Percentiles rank a stretch among this genome's conserved stretches.
Evolutionary conservation across 169 alveolate species (phyloP).

Genomic region (Cyclospora cayetanensis): DNA sequence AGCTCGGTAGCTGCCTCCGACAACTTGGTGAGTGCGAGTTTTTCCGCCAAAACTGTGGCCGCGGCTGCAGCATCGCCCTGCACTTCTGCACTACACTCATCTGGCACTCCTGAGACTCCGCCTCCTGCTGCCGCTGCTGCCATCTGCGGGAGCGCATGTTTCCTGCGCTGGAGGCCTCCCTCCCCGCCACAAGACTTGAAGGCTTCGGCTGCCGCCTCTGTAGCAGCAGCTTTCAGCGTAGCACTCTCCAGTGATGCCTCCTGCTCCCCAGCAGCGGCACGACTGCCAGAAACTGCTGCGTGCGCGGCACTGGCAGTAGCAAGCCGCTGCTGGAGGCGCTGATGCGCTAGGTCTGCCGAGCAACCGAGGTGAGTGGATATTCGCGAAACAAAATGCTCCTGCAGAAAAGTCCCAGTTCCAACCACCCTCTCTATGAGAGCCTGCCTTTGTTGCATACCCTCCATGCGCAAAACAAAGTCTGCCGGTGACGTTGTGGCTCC

Average conservation of each 20-base stretch:
- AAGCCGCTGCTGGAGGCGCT: slow-evolving; percentile 30
- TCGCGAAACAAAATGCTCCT: slow-evolving; percentile 34
- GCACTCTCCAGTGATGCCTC: neutral
- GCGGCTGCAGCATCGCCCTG: slow-evolving; percentile 18
- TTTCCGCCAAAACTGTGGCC: slow-evolving; percentile 6
- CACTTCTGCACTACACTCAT: neutral
- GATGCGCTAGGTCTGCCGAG: neutral
- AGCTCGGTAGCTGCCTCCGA: slow-evolving; percentile 49
- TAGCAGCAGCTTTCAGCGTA: slow-evolving; percentile 4
- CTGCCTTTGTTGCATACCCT: slow-evolving; percentile 6
- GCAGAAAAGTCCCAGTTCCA: slow-evolving; percentile 41
- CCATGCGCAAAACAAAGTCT: slow-evolving; percentile 8
- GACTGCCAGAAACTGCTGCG: neutral
- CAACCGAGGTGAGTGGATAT: slow-evolving; percentile 21
- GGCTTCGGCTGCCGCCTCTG: slow-evolving; percentile 46
- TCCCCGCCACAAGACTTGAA: slow-evolving; percentile 18
- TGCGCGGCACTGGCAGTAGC: slow-evolving; percentile 32
- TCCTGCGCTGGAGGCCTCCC: slow-evolving; percentile 42
- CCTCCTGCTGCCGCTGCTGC: slow-evolving; percentile 47
- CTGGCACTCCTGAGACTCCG: slow-evolving; percentile 16
- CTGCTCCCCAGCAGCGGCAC: neutral
- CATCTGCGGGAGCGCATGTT: slow-evolving; percentile 50
- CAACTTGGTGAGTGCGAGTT: slow-evolving; percentile 27
- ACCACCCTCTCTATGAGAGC: neutral
- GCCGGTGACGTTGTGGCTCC: slow-evolving; percentile 54